A percentile compares a stretch with the other conserved stretches of the same genome.
These are phyloP conservation scores for Cercospora citrullina DNA, from an alignment of 2,329 filamentous ascomycete genomes.

Conservation along the genomic window DNA sequence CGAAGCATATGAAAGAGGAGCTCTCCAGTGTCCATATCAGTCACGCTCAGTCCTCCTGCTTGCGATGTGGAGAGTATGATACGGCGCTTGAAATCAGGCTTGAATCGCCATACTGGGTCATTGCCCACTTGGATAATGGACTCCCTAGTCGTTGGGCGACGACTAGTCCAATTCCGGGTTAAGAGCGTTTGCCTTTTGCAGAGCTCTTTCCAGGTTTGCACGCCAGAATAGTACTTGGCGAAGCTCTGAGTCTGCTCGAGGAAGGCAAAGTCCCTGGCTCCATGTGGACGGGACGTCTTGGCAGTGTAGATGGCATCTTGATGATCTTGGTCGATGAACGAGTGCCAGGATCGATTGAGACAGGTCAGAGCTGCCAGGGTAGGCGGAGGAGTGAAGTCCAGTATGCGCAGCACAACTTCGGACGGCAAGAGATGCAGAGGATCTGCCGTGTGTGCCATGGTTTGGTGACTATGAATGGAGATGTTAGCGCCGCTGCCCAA, in stretches of 20 bases:
- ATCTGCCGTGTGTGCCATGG: slow-evolving; percentile 21
- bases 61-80: slow-evolving; percentile 50
- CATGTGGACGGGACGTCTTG: slow-evolving; percentile 37
- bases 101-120: slow-evolving; percentile 49
- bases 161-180: slow-evolving; percentile 42
- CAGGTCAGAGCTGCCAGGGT: slow-evolving; percentile 42
- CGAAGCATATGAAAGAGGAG: slow-evolving; percentile 41
- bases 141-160: slow-evolving; percentile 41
- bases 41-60: slow-evolving; percentile 48
- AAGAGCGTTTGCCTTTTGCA: slow-evolving; percentile 47
- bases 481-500: background rate
- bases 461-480: background rate
- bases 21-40: slow-evolving; percentile 48
- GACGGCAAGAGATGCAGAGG: slow-evolving; percentile 39
- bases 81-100: slow-evolving; percentile 49
- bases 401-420: slow-evolving; percentile 45
- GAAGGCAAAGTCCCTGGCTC: slow-evolving; percentile 38
- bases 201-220: slow-evolving; percentile 47
- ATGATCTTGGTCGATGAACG: slow-evolving; percentile 47
- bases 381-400: slow-evolving; percentile 42
- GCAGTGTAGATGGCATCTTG: slow-evolving; percentile 46
- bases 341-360: slow-evolving; percentile 43
- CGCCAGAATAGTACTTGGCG: slow-evolving; percentile 39
- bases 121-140: slow-evolving; percentile 45
- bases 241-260: slow-evolving; percentile 34